Conservation (phyloP, 73 alveolate species). For the Stentor coeruleus region DNA sequence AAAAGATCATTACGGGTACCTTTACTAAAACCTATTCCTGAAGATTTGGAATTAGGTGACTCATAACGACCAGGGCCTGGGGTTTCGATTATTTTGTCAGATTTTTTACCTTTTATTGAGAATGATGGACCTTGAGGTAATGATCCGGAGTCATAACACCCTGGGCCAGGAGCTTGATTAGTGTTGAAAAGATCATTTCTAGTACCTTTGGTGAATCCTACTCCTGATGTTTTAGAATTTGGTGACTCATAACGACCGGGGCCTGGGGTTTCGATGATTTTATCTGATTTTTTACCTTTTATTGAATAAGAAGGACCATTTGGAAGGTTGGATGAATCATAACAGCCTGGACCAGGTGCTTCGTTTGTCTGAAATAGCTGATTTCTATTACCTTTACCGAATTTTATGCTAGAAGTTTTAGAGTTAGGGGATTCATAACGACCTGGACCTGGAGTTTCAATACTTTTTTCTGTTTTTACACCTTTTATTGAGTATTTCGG, state of each 20-base stretch:
- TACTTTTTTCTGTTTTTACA: background rate
- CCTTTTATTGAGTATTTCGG: background rate
- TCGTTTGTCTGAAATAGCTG: background rate
- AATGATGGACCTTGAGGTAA: background rate
- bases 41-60: background rate
- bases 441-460: slow-evolving; percentile 2
- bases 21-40: background rate
- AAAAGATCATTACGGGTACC: background rate
- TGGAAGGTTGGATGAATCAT: background rate
- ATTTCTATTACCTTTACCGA: background rate
- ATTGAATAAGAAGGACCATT: background rate
- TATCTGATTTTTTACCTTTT: background rate
- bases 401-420: background rate
- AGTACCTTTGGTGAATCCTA: background rate
- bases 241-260: background rate
- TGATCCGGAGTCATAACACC: background rate
- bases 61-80: slow-evolving; percentile 12
- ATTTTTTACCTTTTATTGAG: background rate
- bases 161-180: slow-evolving; percentile 8
- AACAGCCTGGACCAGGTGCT: background rate
- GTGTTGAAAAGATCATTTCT: background rate
- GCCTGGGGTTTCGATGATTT: background rate
- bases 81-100: background rate
- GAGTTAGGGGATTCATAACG: background rate
- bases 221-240: background rate